These are phyloP conservation scores for Xylaria arbuscula DNA, from an alignment of 2,329 filamentous ascomycete genomes.

Conservation along the genomic window DNA sequence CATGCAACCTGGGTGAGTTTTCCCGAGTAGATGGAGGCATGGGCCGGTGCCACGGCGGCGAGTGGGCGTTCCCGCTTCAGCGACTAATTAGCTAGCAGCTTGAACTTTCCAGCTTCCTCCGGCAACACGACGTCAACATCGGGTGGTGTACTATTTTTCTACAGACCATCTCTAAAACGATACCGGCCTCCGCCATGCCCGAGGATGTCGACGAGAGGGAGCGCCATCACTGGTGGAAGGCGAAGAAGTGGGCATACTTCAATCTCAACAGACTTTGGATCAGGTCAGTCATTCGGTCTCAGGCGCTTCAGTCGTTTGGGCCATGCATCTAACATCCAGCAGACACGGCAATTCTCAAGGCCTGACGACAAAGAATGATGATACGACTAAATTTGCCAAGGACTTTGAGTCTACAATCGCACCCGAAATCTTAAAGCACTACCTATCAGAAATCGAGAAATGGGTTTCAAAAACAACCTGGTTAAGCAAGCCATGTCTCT, in stretches of 20 bases:
- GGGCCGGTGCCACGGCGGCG: not conserved
- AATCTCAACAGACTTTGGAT: slow-evolving; percentile 97
- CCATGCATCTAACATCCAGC: slow-evolving; percentile 43
- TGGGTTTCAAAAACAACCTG: slow-evolving; percentile 96
- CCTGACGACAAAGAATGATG: slow-evolving; percentile 79
- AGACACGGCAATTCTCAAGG: slow-evolving; percentile 91
- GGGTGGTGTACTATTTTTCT: slow-evolving; percentile 97
- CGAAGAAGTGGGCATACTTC: slow-evolving; percentile 99
- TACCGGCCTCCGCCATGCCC: slow-evolving; percentile 80
- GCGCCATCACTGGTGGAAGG: slow-evolving; percentile 98
- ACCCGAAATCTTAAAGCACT: slow-evolving; percentile 94
- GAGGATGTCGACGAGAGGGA: slow-evolving; percentile 88
- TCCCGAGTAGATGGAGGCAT: not conserved
- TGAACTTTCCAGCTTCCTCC: slow-evolving; percentile 82
- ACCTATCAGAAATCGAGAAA: slow-evolving; percentile 93
- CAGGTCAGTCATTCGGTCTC: slow-evolving; percentile 63
- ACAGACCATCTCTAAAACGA: slow-evolving; percentile 85
- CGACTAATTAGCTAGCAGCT: slow-evolving; percentile 68
- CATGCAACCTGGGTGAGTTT: slow-evolving; percentile 90
- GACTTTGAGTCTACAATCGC: slow-evolving; percentile 91
- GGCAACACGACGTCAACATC: slow-evolving; percentile 84
- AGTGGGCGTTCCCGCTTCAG: not conserved
- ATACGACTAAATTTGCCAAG: slow-evolving; percentile 86
- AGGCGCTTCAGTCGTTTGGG: slow-evolving; percentile 4
- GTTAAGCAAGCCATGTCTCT: slow-evolving; percentile 93